These are phyloP conservation scores for Cyamopsis tetragonoloba DNA, from an alignment of 306 rosid genomes.

Conservation along the genomic window DNA sequence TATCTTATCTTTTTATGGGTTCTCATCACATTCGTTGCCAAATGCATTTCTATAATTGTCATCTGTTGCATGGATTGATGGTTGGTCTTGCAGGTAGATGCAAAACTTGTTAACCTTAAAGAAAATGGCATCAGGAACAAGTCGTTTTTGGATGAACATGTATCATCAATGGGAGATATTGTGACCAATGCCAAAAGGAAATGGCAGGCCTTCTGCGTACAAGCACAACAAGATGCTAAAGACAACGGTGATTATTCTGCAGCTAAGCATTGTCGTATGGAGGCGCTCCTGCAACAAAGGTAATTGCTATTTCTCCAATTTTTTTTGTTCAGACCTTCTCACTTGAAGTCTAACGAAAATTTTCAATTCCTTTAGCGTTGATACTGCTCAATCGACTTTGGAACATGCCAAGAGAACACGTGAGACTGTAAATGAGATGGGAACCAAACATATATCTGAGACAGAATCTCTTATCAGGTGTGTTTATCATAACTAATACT, in stretches of 20 bases:
- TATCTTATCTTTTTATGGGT: background rate
- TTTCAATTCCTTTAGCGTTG: slow-evolving; percentile 37
- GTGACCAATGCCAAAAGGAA: slow-evolving; percentile 73
- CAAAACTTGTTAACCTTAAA: slow-evolving; percentile 65
- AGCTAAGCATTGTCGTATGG: slow-evolving; percentile 88
- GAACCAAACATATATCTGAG: slow-evolving; percentile 47
- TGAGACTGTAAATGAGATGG: slow-evolving; percentile 62
- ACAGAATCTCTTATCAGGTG: slow-evolving; percentile 70
- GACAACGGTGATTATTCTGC: slow-evolving; percentile 80
- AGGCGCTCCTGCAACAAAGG: slow-evolving; percentile 76
- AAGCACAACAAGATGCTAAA: slow-evolving; percentile 68
- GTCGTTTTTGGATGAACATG: slow-evolving; percentile 69
- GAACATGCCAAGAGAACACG: slow-evolving; percentile 60
- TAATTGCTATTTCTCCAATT: slow-evolving; percentile 9
- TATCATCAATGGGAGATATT: slow-evolving; percentile 64
- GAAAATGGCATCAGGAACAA: slow-evolving; percentile 62
- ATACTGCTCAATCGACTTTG: slow-evolving; percentile 52
- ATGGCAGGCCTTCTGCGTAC: slow-evolving; percentile 71
- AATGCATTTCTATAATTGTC: too few relatives aligned
- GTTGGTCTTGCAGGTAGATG: slow-evolving; percentile 57
- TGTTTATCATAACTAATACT: background rate
- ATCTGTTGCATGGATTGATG: background rate
- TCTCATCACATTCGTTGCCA: too few relatives aligned
- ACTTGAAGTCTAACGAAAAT: background rate
- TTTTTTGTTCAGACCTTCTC: background rate